Evolutionary conservation across 768 basidiomycete genomes (phyloP), one percentile per base, ranked within the genome.

Genomic region (Leucogyrophana mollusca): DNA sequence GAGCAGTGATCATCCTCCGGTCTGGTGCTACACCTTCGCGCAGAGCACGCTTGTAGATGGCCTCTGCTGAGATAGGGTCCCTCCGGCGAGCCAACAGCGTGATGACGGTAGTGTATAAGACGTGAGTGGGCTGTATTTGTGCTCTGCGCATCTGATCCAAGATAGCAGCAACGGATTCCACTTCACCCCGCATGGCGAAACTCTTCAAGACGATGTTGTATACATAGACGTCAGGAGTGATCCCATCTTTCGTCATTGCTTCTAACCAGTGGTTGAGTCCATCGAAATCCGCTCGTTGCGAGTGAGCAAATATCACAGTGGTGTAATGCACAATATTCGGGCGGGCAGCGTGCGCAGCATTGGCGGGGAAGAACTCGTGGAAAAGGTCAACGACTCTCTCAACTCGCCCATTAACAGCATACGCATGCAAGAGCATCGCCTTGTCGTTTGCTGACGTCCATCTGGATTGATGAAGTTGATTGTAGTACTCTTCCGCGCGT

Each of bases 61-160:
- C 71, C 57, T 89, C 83, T 1, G 88, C 88, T 20, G 79, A 79
- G 10, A 76, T 64, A 0, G 79, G 70, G 57, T 93, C 87, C 46
- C 73, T 71, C 37, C 78, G 73, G 39, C 73, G 69, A 9, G 84
- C 83, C 30, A 90, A 78, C 48, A 83, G 70, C n/a, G 74, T 65
- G 52, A 94, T 76, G 46, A 91, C 68, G 7, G 73, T 76, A 9
- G 85, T 87, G 60, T 88, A 94, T 9, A 80, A 69, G 32, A 75
- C 67, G 5, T 52, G 57, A 39, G 77, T 74, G 7, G 83, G 82
- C 30, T 55, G 44, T 16, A 82, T 44, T 2, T 74, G 72, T 3
- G 70, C 66, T 3, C 59, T 53, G 37, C 76, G 74, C 87, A 94
- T 88, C 60, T 83, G 75, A 27, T 77, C 61, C 47, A 90, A 68